Base-by-base conservation (phyloP, 1,284 basidiomycete species). In the Cryptococcus sp. region DNA sequence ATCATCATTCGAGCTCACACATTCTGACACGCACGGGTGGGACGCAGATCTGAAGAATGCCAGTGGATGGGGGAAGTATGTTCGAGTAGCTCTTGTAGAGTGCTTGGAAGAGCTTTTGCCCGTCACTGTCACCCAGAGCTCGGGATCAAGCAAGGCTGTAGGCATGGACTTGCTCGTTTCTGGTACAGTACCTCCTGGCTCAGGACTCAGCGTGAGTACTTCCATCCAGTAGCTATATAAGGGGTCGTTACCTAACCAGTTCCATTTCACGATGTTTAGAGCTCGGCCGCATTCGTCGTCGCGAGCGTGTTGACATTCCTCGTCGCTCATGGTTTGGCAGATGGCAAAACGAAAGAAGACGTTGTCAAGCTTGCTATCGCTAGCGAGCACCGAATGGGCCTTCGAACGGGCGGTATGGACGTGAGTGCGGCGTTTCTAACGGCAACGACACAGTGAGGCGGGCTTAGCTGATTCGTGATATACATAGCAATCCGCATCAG, bases 51-150 rank as follows among this genome's bases (percentile, higher is more conserved):
- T 88, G 67, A 86, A 83, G 45, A 80, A 81, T 26, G 84, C 87
- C 64, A 78, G 89, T 37, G 80, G 87, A 54, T 93, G 90, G 91
- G 88, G 89, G 70, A 89, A 87, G 71, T 93, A 92, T 73, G 85
- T 92, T 68, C 91, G 91, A 73, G 89, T 15, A 86, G 67, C 65
- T 1, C 52, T 72, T 16, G 49, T 65, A 37, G 68, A 72, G 57
- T 68, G 66, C 45, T 54, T 68, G 1, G 63, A 60, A 17, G 51
- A 54, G 49, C 68, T 62, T 50, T 73, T 65, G 51, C 61, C 61
- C 15, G 49, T 25, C 15, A 59, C 62, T 15, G 26, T 10, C 13
- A 10, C 29, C 13, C 8, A 10, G 29, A 34, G 29, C 29, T 34
- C 29, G 29, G 29, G 29, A 10, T 34, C 76, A 69, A 37, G 5